Evolutionary conservation across 2,329 filamentous ascomycete species (phyloP).

Genomic region (Clonostachys rosea): DNA sequence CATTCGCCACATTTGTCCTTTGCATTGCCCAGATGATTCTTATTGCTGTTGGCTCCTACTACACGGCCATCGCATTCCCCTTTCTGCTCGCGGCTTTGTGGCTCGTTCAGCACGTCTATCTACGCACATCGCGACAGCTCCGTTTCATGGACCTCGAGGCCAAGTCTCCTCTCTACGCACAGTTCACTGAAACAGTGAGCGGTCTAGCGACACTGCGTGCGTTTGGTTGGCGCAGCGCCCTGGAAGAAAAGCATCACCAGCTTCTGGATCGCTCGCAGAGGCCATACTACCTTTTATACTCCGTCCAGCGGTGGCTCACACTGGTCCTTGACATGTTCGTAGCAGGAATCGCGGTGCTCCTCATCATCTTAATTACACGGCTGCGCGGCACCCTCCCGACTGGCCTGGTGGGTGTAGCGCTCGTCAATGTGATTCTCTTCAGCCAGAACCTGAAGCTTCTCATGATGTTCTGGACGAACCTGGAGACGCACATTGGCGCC

Average conservation of each 20-base stretch:
- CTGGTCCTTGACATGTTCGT: slow-evolving; percentile 15
- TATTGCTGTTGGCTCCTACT: slow-evolving; percentile 8
- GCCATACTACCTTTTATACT: slow-evolving; percentile 36
- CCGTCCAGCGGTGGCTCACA: slow-evolving; percentile 16
- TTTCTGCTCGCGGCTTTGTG: slow-evolving; percentile 5
- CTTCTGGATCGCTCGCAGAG: slow-evolving; percentile 36
- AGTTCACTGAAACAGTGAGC: slow-evolving; percentile 40
- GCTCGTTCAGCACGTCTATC: slow-evolving; percentile 23
- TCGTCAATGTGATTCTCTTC: slow-evolving; percentile 18
- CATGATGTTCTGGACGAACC: slow-evolving; percentile 20
- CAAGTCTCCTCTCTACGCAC: slow-evolving; percentile 40
- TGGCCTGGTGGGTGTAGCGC: slow-evolving; percentile 13
- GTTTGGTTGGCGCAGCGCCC: slow-evolving; percentile 35
- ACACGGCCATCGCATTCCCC: slow-evolving; percentile 9
- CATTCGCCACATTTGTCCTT: slow-evolving; percentile 9
- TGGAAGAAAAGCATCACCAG: slow-evolving; percentile 22
- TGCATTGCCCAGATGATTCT: slow-evolving; percentile 13
- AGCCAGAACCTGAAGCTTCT: slow-evolving; percentile 18
- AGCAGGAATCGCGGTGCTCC: slow-evolving; percentile 8
- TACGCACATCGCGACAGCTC: slow-evolving; percentile 46
- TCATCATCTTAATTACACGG: slow-evolving; percentile 9
- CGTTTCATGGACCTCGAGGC: slow-evolving; percentile 47
- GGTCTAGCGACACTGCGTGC: slow-evolving; percentile 43
- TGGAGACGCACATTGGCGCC: slow-evolving; percentile 19
- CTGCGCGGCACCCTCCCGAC: slow-evolving; percentile 5